These are phyloP conservation scores for Teunomyces aglyptinius DNA, from an alignment of 805 yeast genomes.

Conservation along the genomic window DNA sequence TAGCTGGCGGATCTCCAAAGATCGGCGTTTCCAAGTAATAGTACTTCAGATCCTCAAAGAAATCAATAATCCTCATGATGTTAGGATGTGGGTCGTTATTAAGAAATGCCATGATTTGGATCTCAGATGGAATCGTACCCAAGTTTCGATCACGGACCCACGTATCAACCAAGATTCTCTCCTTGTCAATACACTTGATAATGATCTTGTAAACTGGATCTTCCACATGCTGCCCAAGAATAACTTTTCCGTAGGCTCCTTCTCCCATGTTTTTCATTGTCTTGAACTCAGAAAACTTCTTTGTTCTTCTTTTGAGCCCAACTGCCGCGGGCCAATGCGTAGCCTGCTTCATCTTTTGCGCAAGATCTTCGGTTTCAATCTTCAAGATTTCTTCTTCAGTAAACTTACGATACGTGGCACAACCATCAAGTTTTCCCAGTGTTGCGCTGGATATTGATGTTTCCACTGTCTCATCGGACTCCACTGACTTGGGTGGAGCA, in stretches of 20 bases:
- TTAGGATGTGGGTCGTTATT: slow-evolving; percentile 80
- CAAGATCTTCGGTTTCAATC: slow-evolving; percentile 46
- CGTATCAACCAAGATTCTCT: slow-evolving; percentile 89
- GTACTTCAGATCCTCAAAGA: slow-evolving; percentile 86
- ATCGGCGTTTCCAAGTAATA: slow-evolving; percentile 91
- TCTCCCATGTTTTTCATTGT: slow-evolving; percentile 82
- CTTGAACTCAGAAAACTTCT: slow-evolving; percentile 67
- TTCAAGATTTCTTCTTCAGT: slow-evolving; percentile 44
- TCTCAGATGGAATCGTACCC: slow-evolving; percentile 96
- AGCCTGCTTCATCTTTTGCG: slow-evolving; percentile 34
- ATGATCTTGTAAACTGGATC: slow-evolving; percentile 68
- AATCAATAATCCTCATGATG: slow-evolving; percentile 81
- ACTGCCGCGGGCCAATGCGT: slow-evolving; percentile 47
- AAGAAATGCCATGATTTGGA: slow-evolving; percentile 85
- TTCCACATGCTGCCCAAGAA: slow-evolving; percentile 65
- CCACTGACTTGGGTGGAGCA: background rate
- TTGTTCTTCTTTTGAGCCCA: slow-evolving; percentile 69
- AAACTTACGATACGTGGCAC: slow-evolving; percentile 18
- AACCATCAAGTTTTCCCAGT: background rate
- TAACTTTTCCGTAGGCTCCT: slow-evolving; percentile 96
- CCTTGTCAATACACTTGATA: slow-evolving; percentile 87
- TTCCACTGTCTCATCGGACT: background rate
- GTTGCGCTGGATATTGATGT: background rate
- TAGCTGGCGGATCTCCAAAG: slow-evolving; percentile 86
- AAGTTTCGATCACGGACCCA: slow-evolving; percentile 92